Percentiles rank a stretch among this genome's conserved stretches.
Conservation (phyloP, 2,329 filamentous ascomycete species). For the Pleurostoma richardsiae region DNA sequence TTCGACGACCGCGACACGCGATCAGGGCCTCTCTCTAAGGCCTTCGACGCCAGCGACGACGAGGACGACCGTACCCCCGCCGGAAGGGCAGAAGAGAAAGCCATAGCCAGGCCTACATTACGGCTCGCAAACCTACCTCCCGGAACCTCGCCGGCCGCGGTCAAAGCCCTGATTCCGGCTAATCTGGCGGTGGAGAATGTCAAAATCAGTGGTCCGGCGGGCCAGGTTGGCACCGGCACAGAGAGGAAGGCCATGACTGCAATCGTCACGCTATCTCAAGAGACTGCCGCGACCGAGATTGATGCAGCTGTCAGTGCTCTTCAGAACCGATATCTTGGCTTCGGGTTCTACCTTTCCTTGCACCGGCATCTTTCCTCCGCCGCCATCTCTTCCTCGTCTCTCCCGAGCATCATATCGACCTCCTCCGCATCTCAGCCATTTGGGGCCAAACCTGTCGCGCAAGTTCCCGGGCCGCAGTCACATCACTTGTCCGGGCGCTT, state of each 20-base stretch:
- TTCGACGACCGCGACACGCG: slow-evolving; percentile 32
- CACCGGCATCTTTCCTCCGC: slow-evolving; percentile 81
- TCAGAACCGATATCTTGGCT: slow-evolving; percentile 81
- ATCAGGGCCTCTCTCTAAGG: slow-evolving; percentile 60
- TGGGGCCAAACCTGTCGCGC: slow-evolving; percentile 64
- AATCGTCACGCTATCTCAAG: slow-evolving; percentile 74
- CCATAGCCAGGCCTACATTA: slow-evolving; percentile 57
- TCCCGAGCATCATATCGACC: slow-evolving; percentile 35
- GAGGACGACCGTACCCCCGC: slow-evolving; percentile 41
- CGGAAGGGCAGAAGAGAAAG: slow-evolving; percentile 50
- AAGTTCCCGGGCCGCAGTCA: slow-evolving; percentile 27
- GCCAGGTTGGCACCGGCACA: slow-evolving; percentile 40
- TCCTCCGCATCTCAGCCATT: slow-evolving; percentile 59
- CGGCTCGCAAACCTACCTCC: slow-evolving; percentile 58
- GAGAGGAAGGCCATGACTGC: slow-evolving; percentile 71
- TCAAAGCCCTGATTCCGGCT: slow-evolving; percentile 54
- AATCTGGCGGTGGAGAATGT: slow-evolving; percentile 67
- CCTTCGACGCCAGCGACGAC: slow-evolving; percentile 65
- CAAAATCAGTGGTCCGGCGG: slow-evolving; percentile 57
- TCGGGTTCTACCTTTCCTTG: slow-evolving; percentile 74
- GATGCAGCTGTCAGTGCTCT: slow-evolving; percentile 72
- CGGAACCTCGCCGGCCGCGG: slow-evolving; percentile 50
- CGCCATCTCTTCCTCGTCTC: slow-evolving; percentile 39
- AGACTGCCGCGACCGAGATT: slow-evolving; percentile 78
- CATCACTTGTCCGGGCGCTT: slow-evolving; percentile 40